Conservation (phyloP, 345 rosid genomes). For the Capsella bursapastoris region DNA sequence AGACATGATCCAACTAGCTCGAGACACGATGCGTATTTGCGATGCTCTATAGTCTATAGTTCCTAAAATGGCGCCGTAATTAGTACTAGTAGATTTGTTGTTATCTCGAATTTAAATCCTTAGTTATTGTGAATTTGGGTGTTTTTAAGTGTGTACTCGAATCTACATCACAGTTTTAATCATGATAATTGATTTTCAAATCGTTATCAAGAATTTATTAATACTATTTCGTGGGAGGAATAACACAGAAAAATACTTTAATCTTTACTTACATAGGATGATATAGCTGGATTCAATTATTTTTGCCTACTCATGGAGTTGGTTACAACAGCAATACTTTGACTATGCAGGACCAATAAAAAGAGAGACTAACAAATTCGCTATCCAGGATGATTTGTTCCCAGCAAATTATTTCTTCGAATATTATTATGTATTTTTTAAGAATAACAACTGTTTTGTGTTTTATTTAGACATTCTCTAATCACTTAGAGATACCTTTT, state of each 20-base stretch:
- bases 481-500: neutral
- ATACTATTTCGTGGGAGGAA: neutral
- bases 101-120: neutral
- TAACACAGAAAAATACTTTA: neutral
- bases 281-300: slow-evolving; percentile 43
- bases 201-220: neutral
- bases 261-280: neutral
- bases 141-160: neutral
- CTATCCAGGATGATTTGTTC: neutral
- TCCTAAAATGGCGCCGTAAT: slow-evolving; percentile 30
- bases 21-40: slow-evolving; percentile 26
- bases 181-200: neutral
- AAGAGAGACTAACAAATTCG: neutral
- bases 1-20: slow-evolving; percentile 38
- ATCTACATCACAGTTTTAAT: neutral
- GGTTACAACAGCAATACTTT: slow-evolving; percentile 33
- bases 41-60: slow-evolving; percentile 3
- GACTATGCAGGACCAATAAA: slow-evolving; percentile 7
- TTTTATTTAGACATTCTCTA: neutral
- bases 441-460: neutral
- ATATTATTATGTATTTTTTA: neutral
- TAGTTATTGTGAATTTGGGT: neutral
- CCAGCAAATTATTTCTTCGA: slow-evolving; percentile 6
- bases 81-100: neutral
- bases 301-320: slow-evolving; percentile 32